Percentiles rank a stretch among this genome's conserved stretches.
These are phyloP conservation scores for Cyclocybe cylindracea DNA, from an alignment of 768 basidiomycete genomes.

Conservation along the genomic window DNA sequence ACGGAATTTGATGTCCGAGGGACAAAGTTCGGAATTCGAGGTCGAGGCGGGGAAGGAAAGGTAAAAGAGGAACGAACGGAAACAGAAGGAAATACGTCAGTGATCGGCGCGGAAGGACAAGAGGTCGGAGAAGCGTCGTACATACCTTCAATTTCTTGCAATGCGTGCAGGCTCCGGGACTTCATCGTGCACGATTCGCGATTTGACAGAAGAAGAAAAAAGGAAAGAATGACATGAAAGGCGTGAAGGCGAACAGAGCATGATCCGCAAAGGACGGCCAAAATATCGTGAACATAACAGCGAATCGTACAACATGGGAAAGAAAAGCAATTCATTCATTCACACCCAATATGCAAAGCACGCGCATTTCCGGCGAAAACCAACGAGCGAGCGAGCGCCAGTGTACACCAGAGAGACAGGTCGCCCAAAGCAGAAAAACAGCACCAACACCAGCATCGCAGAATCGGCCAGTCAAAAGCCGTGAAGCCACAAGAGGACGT, in stretches of 20 bases:
- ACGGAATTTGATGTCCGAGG: too few species aligned
- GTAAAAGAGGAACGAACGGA: conserved; percentile 10
- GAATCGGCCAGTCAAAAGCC: too few species aligned
- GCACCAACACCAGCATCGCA: too few species aligned
- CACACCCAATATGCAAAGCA: too few species aligned
- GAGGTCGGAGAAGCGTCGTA: conserved; percentile 13
- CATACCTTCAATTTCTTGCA: conserved; percentile 88
- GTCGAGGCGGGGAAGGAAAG: conserved; percentile 9
- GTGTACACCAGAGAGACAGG: too few species aligned
- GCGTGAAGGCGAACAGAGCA: conserved; percentile 4
- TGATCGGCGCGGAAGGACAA: conserved; percentile 3
- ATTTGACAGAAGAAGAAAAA: not conserved
- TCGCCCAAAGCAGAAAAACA: too few species aligned
- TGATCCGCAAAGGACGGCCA: conserved; percentile 8
- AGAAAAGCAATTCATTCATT: too few species aligned
- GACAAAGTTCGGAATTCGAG: conserved; percentile 1
- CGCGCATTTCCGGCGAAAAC: too few species aligned
- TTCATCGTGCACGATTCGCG: conserved; percentile 23
- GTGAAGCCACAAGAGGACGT: too few species aligned
- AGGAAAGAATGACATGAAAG: conserved; percentile 3
- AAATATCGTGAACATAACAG: too few species aligned
- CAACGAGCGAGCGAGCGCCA: too few species aligned
- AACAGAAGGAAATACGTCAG: conserved; percentile 10
- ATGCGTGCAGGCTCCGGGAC: conserved; percentile 81
- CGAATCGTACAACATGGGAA: too few species aligned